A percentile compares a stretch with the other conserved stretches of the same genome.
phyloP scores from a whole-genome alignment of 805 yeast species.

The Candida methanosorbosa region DNA sequence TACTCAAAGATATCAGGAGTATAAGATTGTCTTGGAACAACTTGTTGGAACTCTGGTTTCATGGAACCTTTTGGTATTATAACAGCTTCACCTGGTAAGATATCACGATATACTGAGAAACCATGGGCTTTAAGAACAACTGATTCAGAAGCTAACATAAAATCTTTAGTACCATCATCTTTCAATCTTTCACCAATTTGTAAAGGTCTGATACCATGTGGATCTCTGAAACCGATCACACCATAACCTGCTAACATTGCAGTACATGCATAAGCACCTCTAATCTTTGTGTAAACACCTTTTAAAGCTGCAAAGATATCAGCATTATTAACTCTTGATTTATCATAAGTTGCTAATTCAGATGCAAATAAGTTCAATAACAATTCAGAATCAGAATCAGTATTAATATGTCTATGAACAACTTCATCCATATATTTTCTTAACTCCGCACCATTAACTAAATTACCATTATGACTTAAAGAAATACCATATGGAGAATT shows the following conservation, averaged over 20 bases:
- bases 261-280: conserved; percentile 97
- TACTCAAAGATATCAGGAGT: conserved; percentile 96
- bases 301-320: conserved; percentile 82
- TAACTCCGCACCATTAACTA: conserved; percentile 78
- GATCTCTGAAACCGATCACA: conserved; percentile 91
- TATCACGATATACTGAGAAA: conserved; percentile 68
- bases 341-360: conserved; percentile 84
- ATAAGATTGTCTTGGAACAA: conserved; percentile 66
- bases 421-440: conserved; percentile 79
- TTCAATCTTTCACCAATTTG: conserved; percentile 74
- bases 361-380: conserved; percentile 85
- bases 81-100: conserved; percentile 94
- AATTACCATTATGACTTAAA: conserved; percentile 88
- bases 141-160: conserved; percentile 92
- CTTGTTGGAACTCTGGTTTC: conserved; percentile 76
- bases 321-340: conserved; percentile 83
- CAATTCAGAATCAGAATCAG: conserved; percentile 93
- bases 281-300: conserved; percentile 71
- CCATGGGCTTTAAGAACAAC: conserved; percentile 93
- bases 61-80: conserved; percentile 73
- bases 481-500: conserved; percentile 94
- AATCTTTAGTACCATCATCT: conserved; percentile 65
- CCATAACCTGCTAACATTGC: conserved; percentile 97
- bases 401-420: conserved; percentile 95
- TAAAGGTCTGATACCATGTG: conserved; percentile 92